Evolutionary conservation across 2,329 filamentous ascomycete genomes (phyloP), one percentile per base, ranked within the genome.

Genomic region (Xylariaceae sp.): DNA sequence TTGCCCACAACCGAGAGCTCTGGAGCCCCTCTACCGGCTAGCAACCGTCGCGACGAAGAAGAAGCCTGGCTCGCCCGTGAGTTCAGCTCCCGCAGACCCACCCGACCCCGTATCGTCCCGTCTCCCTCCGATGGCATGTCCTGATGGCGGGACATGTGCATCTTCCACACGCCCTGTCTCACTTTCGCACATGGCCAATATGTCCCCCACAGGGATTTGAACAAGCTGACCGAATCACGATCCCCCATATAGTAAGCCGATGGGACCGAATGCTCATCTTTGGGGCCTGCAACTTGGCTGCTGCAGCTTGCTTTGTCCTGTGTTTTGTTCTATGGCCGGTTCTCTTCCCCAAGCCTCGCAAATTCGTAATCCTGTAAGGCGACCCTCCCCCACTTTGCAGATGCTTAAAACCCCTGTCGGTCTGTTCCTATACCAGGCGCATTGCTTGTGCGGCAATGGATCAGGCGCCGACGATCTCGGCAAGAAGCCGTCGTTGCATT

Each of bases 201-300:
- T 31, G 38, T 35, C 39, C 47, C 46, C 50, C 40, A n/a, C 40
- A 33, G 27, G 39, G 32, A 29, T 43, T 31, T 35, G 22, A 38
- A 31, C 32, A 47, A 38, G 49, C 52, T 59, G 47, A 56, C 46
- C 44, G 43, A 40, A 50, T 52, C 46, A 52, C 43, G 46, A 56
- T 52, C 32, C 42, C 36, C 18, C 43, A 37, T 50, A 38, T 49
- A 96, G 92, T 98, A 68, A 94, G 87, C 66, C 78, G 90, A 65
- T 96, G 90, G 92, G 92, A 98, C 65, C 84, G 90, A 37, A 67
- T 96, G 56, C 72, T 98, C 58, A 76, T 96, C 52, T 98, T 98
- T 63, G 81, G 76, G 45, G 87, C 81, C 55, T 93, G 90, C 67
- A 94, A 94, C 63, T 62, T 94, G 50, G 88, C 83, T 41, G 88